phyloP scores from a whole-genome alignment of 1,139 yeast species.

The Candida glucosophila region DNA sequence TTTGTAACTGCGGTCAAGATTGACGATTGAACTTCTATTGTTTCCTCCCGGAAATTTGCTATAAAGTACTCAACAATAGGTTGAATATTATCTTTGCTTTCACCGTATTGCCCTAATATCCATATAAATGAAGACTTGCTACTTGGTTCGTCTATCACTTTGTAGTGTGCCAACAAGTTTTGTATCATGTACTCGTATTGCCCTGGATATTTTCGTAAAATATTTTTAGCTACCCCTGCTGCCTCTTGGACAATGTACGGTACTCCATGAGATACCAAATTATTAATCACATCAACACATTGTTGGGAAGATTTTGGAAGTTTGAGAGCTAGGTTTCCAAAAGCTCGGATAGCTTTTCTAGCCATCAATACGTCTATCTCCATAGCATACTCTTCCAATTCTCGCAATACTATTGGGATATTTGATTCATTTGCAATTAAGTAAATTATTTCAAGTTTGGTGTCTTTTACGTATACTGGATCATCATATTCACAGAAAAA shows the following conservation, averaged over 20 bases:
- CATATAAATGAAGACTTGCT: constrained; percentile 75
- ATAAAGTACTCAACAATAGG: constrained; percentile 39
- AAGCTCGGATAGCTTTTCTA: constrained; percentile 78
- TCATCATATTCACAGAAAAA: constrained; percentile 81
- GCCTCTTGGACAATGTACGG: constrained; percentile 78
- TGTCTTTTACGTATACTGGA: constrained; percentile 81
- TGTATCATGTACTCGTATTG: constrained; percentile 29
- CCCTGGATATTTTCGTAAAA: constrained; percentile 66
- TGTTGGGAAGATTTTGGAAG: constrained; percentile 45
- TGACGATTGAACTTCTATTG: constrained; percentile 66
- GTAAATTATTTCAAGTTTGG: constrained; percentile 81
- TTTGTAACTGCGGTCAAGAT: constrained; percentile 70
- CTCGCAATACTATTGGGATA: constrained; percentile 56
- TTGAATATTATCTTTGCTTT: constrained; percentile 39
- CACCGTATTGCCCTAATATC: constrained; percentile 73
- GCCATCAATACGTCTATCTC: constrained; percentile 84
- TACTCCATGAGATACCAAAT: constrained; percentile 56
- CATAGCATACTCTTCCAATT: constrained; percentile 77
- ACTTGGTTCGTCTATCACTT: constrained; percentile 63
- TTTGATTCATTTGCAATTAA: constrained; percentile 63
- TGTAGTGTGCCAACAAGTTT: constrained; percentile 34
- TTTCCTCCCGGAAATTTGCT: constrained; percentile 48
- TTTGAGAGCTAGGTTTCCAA: constrained; percentile 83
- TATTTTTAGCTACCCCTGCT: constrained; percentile 65
- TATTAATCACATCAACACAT: constrained; percentile 58